A percentile compares a stretch with the other conserved stretches of the same genome.
Conservation (phyloP, 805 yeast genomes). For the Saccharomycopsis schoenii region DNA sequence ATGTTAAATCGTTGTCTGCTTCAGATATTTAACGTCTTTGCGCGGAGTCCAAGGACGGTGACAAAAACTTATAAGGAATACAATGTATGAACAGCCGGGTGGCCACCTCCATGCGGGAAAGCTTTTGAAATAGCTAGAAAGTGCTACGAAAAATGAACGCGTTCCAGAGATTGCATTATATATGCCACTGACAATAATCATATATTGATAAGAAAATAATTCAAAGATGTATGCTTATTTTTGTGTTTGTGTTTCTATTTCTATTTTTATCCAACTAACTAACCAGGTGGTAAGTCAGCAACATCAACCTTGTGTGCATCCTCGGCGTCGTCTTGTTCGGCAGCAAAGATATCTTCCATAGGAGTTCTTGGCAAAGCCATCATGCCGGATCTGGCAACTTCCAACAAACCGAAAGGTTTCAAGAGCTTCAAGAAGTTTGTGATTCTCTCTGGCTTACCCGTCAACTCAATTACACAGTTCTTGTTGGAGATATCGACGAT, state of each 20-base stretch:
- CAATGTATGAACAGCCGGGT: too few relatives aligned
- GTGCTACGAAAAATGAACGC: too few relatives aligned
- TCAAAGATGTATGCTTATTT: too few relatives aligned
- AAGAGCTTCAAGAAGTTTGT: constrained; percentile 78
- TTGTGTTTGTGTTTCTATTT: not conserved
- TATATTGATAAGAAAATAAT: too few relatives aligned
- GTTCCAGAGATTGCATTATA: too few relatives aligned
- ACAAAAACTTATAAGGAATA: too few relatives aligned
- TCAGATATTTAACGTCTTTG: too few relatives aligned
- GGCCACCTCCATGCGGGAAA: too few relatives aligned
- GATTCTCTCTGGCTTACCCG: constrained; percentile 88
- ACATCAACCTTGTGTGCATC: constrained; percentile 70
- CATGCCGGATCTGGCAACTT: constrained; percentile 96
- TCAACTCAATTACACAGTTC: constrained; percentile 86
- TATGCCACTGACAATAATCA: too few relatives aligned
- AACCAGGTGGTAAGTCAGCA: constrained; percentile 93
- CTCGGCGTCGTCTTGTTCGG: constrained; percentile 40
- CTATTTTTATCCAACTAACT: constrained; percentile 18
- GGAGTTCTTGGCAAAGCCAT: constrained; percentile 98
- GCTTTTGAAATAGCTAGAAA: too few relatives aligned
- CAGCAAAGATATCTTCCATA: constrained; percentile 40
- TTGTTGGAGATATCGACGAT: constrained; percentile 87
- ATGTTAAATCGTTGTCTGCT: too few relatives aligned
- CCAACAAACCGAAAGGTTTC: constrained; percentile 94
- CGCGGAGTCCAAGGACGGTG: too few relatives aligned